Evolutionary conservation across 1,284 basidiomycete genomes (phyloP).

Genomic region (Tylopilus orsonianus): DNA sequence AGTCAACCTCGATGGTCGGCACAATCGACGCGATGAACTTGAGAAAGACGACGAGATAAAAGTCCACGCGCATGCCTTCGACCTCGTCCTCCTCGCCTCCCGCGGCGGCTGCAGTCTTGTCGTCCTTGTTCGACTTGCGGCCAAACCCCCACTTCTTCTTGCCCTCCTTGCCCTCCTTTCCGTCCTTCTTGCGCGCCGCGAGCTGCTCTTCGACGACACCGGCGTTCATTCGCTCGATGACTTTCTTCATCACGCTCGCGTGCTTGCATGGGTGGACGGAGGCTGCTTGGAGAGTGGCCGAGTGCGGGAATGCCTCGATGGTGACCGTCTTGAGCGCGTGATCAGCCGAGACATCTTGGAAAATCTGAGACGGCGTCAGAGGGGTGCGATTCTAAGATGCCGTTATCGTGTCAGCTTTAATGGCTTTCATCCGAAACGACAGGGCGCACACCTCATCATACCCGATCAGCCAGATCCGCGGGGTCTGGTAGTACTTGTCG

Average conservation of each 20-base stretch:
- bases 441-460: slow-evolving; percentile 79
- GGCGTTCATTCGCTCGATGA: slow-evolving; percentile 97
- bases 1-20: slow-evolving; percentile 94
- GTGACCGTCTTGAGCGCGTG: slow-evolving; percentile 99
- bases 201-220: slow-evolving; percentile 79
- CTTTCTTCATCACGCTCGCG: slow-evolving; percentile 99
- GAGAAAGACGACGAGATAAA: slow-evolving; percentile 94
- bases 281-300: slow-evolving; percentile 78
- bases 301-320: slow-evolving; percentile 97
- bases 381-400: slow-evolving; percentile 74
- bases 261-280: slow-evolving; percentile 99
- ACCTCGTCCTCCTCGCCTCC: slow-evolving; percentile 70
- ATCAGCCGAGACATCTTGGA: slow-evolving; percentile 96
- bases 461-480: slow-evolving; percentile 91
- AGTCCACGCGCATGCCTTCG: slow-evolving; percentile 91
- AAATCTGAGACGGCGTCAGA: slow-evolving; percentile 86
- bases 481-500: slow-evolving; percentile 98
- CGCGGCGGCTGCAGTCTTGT: slow-evolving; percentile 37
- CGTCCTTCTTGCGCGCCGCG: slow-evolving; percentile 51
- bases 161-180: slow-evolving; percentile 54
- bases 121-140: slow-evolving; percentile 69
- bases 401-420: slow-evolving; percentile 4
- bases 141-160: slow-evolving; percentile 88
- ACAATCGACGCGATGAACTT: slow-evolving; percentile 96
- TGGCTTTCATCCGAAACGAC: slow-evolving; percentile 1